Evolutionary conservation across 2,329 filamentous ascomycete genomes (phyloP).

Genomic region (Fusarium beomiforme): DNA sequence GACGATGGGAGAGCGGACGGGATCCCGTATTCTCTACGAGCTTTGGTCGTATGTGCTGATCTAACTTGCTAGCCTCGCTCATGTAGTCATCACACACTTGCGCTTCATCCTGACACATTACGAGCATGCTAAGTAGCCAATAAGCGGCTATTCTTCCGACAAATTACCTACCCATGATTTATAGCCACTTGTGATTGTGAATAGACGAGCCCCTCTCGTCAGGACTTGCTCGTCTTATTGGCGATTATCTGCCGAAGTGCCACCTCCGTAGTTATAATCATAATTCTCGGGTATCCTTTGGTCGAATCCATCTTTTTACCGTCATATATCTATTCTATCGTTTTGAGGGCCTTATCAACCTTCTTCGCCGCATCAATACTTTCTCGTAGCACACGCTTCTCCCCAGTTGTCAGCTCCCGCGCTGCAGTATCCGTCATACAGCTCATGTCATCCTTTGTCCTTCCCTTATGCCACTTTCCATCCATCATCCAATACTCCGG

Average conservation of each 20-base stretch:
- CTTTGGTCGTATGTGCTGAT: background rate
- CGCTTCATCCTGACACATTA: no score
- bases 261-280: no score
- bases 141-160: background rate
- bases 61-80: no score
- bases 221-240: background rate
- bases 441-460: constrained; percentile 46
- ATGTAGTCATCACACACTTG: background rate
- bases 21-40: background rate
- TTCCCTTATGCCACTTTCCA: constrained; percentile 49
- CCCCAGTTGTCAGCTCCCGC: background rate
- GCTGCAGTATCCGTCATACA: constrained; percentile 46
- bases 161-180: background rate
- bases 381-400: constrained; percentile 1
- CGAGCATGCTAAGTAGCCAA: background rate
- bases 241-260: no score
- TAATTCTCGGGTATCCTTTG: no score
- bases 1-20: no score
- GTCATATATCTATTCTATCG: background rate
- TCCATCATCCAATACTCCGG: constrained; percentile 53
- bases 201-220: background rate
- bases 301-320: no score
- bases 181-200: background rate
- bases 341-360: constrained; percentile 8
- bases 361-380: constrained; percentile 19